phyloP scores from a whole-genome alignment of 257 asterid species.

The Solanum sparsipilum region DNA sequence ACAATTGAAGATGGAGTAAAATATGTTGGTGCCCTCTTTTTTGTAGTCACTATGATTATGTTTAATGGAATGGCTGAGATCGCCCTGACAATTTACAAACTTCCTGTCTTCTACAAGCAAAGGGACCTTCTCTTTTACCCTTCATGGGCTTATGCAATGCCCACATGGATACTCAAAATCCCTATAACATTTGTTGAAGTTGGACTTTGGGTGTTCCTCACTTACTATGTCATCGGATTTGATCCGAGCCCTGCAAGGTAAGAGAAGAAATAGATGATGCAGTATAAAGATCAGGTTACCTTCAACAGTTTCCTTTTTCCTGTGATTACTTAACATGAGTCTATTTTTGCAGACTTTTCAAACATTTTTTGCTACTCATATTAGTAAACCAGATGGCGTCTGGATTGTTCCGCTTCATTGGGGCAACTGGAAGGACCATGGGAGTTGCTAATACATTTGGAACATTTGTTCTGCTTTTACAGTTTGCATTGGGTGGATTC shows the following conservation, averaged over 20 bases:
- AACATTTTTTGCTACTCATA: slow-evolving; percentile 31
- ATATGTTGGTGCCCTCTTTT: slow-evolving; percentile 19
- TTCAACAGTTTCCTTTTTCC: neutral
- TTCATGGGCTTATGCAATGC: slow-evolving; percentile 37
- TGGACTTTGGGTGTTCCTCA: slow-evolving; percentile 12
- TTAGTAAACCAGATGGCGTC: slow-evolving; percentile 31
- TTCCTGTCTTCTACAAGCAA: slow-evolving; percentile 46
- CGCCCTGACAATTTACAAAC: slow-evolving; percentile 24
- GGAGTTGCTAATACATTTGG: slow-evolving; percentile 40
- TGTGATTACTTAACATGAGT: neutral
- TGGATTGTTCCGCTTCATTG: slow-evolving; percentile 38
- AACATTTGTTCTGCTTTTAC: slow-evolving; percentile 16
- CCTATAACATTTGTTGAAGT: slow-evolving; percentile 29
- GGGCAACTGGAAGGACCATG: slow-evolving; percentile 40
- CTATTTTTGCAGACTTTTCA: slow-evolving; percentile 29
- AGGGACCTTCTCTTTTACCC: slow-evolving; percentile 36
- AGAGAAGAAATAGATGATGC: neutral
- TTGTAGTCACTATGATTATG: slow-evolving; percentile 1
- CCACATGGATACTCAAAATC: slow-evolving; percentile 24
- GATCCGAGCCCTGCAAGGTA: slow-evolving; percentile 39
- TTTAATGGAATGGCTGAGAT: slow-evolving; percentile 33
- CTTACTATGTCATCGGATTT: slow-evolving; percentile 46
- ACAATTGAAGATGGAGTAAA: slow-evolving; percentile 14
- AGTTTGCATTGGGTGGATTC: slow-evolving; percentile 33
- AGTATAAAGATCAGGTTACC: neutral